These are phyloP conservation scores for Ceriops tagal DNA, from an alignment of 345 rosid species.

Conservation along the genomic window DNA sequence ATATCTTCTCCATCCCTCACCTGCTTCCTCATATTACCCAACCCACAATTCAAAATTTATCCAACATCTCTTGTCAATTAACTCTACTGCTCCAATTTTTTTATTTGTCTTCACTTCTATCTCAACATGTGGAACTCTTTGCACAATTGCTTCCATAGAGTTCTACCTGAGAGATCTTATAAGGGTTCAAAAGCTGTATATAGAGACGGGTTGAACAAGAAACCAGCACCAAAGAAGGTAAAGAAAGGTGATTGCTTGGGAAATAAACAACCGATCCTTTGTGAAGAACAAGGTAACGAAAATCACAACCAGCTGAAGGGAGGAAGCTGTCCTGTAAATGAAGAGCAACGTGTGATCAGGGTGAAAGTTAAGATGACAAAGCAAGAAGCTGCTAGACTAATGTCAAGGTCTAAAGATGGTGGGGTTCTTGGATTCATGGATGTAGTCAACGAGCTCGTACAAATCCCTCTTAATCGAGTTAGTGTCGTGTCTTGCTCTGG, in stretches of 20 bases:
- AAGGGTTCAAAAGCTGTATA: background rate
- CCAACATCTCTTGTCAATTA: too few species aligned
- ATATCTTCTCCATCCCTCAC: too few species aligned
- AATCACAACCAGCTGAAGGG: too few species aligned
- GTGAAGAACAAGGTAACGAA: background rate
- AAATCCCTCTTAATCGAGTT: conserved; percentile 1
- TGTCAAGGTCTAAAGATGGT: conserved; percentile 11
- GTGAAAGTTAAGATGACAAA: conserved; percentile 11
- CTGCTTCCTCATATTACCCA: too few species aligned
- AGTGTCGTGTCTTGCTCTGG: background rate
- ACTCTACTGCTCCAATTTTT: too few species aligned
- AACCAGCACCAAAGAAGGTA: background rate
- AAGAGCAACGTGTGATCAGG: background rate
- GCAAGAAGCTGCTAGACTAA: conserved; percentile 1
- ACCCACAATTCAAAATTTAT: too few species aligned
- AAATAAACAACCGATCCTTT: background rate
- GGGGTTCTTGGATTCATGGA: conserved; percentile 10
- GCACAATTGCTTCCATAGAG: background rate
- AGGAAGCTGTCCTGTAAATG: background rate
- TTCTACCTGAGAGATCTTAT: background rate
- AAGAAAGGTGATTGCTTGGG: background rate
- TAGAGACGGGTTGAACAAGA: conserved; percentile 4
- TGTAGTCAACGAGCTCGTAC: background rate
- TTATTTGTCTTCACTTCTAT: too few species aligned
- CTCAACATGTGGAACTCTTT: background rate